These are phyloP conservation scores for Paratrypanosoma confusum DNA, from an alignment of 208 protist species.

Conservation along the genomic window DNA sequence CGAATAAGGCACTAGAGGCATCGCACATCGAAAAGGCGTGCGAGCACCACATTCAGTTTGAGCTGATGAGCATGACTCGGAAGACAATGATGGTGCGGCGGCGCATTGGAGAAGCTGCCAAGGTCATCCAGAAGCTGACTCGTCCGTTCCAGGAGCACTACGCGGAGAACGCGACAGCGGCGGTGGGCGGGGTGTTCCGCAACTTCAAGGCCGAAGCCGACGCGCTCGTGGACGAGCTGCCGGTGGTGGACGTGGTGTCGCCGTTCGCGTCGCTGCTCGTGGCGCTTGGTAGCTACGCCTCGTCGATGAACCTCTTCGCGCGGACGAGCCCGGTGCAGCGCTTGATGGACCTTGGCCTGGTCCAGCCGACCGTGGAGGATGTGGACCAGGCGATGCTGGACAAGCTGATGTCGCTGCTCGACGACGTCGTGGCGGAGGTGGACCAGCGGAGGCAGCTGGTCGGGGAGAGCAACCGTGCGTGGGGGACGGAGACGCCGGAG, in stretches of 20 bases:
- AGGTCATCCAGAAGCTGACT: slow-evolving; percentile 58
- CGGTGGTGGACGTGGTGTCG: slow-evolving; percentile 50
- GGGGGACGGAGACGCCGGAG: slow-evolving; percentile 43
- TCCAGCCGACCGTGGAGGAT: slow-evolving; percentile 54
- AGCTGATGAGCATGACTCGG: slow-evolving; percentile 61
- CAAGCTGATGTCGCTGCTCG: slow-evolving; percentile 57
- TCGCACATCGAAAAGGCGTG: slow-evolving; percentile 82
- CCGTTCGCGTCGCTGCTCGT: slow-evolving; percentile 72
- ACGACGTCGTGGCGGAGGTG: slow-evolving; percentile 47
- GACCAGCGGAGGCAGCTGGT: slow-evolving; percentile 34
- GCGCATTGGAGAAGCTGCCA: slow-evolving; percentile 38
- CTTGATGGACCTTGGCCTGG: slow-evolving; percentile 39
- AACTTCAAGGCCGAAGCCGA: slow-evolving; percentile 65
- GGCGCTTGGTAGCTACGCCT: slow-evolving; percentile 55
- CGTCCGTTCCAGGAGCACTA: slow-evolving; percentile 77
- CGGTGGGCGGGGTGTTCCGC: slow-evolving; percentile 66
- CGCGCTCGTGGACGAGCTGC: slow-evolving; percentile 36
- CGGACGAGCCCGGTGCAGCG: slow-evolving; percentile 52
- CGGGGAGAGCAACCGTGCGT: slow-evolving; percentile 22
- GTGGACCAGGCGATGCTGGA: slow-evolving; percentile 33
- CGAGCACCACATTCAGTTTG: slow-evolving; percentile 56
- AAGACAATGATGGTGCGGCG: slow-evolving; percentile 76
- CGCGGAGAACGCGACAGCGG: slow-evolving; percentile 27
- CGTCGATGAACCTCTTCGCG: slow-evolving; percentile 43
- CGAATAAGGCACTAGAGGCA: slow-evolving; percentile 79